Evolutionary conservation across 78 protist species (phyloP).

Genomic region (Salpingoeca rosetta): DNA sequence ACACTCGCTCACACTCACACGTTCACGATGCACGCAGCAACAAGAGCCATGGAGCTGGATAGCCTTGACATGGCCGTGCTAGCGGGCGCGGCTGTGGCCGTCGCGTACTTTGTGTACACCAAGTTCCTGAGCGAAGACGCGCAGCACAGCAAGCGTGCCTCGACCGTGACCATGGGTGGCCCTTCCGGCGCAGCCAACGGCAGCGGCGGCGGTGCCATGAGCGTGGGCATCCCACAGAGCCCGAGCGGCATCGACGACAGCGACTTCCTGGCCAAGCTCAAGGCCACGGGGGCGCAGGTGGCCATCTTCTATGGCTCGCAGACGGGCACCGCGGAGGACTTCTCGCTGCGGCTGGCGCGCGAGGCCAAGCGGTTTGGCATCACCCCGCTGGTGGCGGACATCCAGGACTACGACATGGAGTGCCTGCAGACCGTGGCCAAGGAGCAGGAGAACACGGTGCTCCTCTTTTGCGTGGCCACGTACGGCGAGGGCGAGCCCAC

Average conservation of each 20-base stretch:
- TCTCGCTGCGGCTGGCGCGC: slow-evolving; percentile 32
- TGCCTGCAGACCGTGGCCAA: background rate
- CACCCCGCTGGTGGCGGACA: slow-evolving; percentile 37
- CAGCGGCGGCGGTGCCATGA: background rate
- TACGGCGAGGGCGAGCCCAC: slow-evolving; percentile 90
- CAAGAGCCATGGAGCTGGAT: background rate
- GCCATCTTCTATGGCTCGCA: slow-evolving; percentile 65
- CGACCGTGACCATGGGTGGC: background rate
- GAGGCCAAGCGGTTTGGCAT: slow-evolving; percentile 60
- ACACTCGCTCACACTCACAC: too few relatives aligned
- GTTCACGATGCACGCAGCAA: too few relatives aligned
- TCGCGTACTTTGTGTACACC: background rate
- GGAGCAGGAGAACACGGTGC: slow-evolving; percentile 1
- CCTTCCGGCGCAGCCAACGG: background rate
- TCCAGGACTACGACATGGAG: slow-evolving; percentile 43
- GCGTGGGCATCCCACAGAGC: too few relatives aligned
- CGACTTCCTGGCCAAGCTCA: background rate
- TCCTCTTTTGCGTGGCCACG: slow-evolving; percentile 62
- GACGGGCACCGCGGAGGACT: slow-evolving; percentile 81
- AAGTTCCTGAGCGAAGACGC: too few relatives aligned
- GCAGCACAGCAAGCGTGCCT: background rate
- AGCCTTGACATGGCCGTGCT: background rate
- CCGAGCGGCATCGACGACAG: background rate
- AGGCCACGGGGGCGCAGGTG: background rate
- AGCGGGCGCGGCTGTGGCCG: background rate